A percentile compares a stretch with the other conserved stretches of the same genome.
These are phyloP conservation scores for Alternaria dauci DNA, from an alignment of 2,329 filamentous ascomycete genomes.

Conservation along the genomic window DNA sequence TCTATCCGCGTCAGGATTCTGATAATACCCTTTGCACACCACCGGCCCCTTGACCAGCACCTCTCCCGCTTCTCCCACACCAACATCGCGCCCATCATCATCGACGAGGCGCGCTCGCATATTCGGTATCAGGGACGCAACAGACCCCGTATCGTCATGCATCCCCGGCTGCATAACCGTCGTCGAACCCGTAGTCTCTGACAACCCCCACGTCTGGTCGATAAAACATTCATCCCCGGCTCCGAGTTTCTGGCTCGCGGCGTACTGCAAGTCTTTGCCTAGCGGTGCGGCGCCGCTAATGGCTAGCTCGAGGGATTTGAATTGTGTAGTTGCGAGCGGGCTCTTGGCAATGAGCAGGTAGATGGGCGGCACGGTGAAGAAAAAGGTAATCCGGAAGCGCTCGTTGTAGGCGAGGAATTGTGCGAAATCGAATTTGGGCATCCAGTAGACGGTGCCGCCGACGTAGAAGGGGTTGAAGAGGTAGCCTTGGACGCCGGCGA, in stretches of 20 bases:
- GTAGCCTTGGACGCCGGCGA: slow-evolving; percentile 59
- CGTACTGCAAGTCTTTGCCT: slow-evolving; percentile 62
- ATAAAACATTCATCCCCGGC: slow-evolving; percentile 54
- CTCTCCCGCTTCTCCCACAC: slow-evolving; percentile 43
- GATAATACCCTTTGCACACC: slow-evolving; percentile 51
- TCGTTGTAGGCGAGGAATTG: slow-evolving; percentile 64
- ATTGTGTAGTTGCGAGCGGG: slow-evolving; percentile 64
- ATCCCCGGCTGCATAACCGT: slow-evolving; percentile 56
- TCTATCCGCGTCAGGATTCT: slow-evolving; percentile 41
- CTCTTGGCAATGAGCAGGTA: slow-evolving; percentile 67
- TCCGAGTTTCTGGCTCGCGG: slow-evolving; percentile 61
- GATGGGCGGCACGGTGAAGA: slow-evolving; percentile 70
- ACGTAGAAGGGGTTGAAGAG: slow-evolving; percentile 55
- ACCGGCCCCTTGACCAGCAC: slow-evolving; percentile 48
- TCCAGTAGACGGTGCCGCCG: slow-evolving; percentile 64
- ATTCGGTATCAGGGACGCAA: slow-evolving; percentile 55
- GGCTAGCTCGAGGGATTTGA: slow-evolving; percentile 59
- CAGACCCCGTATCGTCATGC: slow-evolving; percentile 58
- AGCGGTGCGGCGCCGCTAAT: slow-evolving; percentile 66
- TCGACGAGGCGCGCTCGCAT: slow-evolving; percentile 47
- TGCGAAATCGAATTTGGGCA: slow-evolving; percentile 66
- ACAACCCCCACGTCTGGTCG: slow-evolving; percentile 66
- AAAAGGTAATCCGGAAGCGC: slow-evolving; percentile 60
- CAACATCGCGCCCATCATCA: slow-evolving; percentile 45
- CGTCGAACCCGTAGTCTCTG: slow-evolving; percentile 62